Evolutionary conservation across 371 early-diverging fungal species (phyloP).

Genomic region (Nematocida minor): DNA sequence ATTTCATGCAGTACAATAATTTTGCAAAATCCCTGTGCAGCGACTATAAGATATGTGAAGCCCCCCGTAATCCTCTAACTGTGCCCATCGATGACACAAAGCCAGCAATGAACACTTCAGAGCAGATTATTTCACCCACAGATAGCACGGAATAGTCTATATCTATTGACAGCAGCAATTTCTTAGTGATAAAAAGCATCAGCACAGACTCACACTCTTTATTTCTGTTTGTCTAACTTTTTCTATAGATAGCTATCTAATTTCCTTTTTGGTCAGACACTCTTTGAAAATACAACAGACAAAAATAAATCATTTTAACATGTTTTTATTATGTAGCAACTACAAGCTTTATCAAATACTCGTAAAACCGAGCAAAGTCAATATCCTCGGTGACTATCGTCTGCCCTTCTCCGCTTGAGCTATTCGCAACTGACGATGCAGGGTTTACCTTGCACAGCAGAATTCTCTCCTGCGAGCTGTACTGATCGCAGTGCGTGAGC

Average conservation of each 20-base stretch:
- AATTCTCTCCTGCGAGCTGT: constrained; percentile 97
- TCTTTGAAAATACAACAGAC: background rate
- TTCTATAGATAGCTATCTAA: too few species aligned
- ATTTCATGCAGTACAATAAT: background rate
- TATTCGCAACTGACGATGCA: constrained; percentile 67
- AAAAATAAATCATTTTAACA: background rate
- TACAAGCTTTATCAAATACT: constrained; percentile 60
- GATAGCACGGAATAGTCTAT: too few species aligned
- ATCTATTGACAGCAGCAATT: too few species aligned
- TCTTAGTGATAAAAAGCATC: too few species aligned
- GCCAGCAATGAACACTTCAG: too few species aligned
- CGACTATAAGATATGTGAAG: background rate
- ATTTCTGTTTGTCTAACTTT: too few species aligned
- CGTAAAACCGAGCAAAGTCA: constrained; percentile 65
- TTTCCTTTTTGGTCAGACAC: too few species aligned
- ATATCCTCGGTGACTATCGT: constrained; percentile 65
- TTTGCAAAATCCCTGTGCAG: background rate
- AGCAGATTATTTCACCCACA: too few species aligned
- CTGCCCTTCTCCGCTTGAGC: constrained; percentile 67
- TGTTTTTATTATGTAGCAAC: constrained; percentile 45
- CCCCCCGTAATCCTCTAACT: background rate
- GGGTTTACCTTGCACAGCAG: constrained; percentile 94
- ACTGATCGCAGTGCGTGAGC: constrained; percentile 88
- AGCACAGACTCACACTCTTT: too few species aligned
- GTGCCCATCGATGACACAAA: too few species aligned